Conservation (phyloP, 768 basidiomycete genomes). For the Podaxis sp. region DNA sequence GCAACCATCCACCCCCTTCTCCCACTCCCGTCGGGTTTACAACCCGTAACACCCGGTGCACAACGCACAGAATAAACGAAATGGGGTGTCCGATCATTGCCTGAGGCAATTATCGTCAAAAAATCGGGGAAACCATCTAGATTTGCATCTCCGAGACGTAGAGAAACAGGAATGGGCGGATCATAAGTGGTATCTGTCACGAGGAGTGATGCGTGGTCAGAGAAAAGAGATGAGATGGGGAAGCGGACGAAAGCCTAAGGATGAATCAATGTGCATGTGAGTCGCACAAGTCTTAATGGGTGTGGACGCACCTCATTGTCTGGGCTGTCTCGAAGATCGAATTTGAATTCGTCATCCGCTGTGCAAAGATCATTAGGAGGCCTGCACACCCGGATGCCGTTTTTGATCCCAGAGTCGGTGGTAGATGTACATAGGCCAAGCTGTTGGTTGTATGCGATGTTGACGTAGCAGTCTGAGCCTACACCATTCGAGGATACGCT, state of each 20-base stretch:
- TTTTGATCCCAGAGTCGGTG: slow-evolving; percentile 46
- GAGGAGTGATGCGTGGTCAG: slow-evolving; percentile 55
- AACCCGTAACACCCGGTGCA: slow-evolving; percentile 52
- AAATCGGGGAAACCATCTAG: slow-evolving; percentile 95
- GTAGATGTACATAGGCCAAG: slow-evolving; percentile 73
- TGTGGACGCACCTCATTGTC: slow-evolving; percentile 49
- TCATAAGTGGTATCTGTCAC: slow-evolving; percentile 65
- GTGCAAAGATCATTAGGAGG: slow-evolving; percentile 79
- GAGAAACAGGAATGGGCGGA: slow-evolving; percentile 70
- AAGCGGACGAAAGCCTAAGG: slow-evolving; percentile 65
- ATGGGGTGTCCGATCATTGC: slow-evolving; percentile 51
- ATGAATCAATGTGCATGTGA: too few species aligned
- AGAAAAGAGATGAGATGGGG: slow-evolving; percentile 61
- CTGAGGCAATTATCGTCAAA: slow-evolving; percentile 52
- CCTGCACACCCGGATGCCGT: slow-evolving; percentile 63
- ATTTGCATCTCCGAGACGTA: slow-evolving; percentile 87
- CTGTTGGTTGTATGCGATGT: slow-evolving; percentile 93
- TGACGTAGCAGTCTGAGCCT: slow-evolving; percentile 77
- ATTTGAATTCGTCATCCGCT: slow-evolving; percentile 78
- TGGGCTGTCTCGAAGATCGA: slow-evolving; percentile 55
- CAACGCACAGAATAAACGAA: slow-evolving; percentile 69
- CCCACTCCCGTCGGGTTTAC: slow-evolving; percentile 46
- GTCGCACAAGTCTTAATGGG: not conserved
- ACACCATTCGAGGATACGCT: slow-evolving; percentile 64
- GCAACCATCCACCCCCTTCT: slow-evolving; percentile 67